Evolutionary conservation across 1,284 basidiomycete genomes (phyloP).

Genomic region (Tylopilus orsonianus): DNA sequence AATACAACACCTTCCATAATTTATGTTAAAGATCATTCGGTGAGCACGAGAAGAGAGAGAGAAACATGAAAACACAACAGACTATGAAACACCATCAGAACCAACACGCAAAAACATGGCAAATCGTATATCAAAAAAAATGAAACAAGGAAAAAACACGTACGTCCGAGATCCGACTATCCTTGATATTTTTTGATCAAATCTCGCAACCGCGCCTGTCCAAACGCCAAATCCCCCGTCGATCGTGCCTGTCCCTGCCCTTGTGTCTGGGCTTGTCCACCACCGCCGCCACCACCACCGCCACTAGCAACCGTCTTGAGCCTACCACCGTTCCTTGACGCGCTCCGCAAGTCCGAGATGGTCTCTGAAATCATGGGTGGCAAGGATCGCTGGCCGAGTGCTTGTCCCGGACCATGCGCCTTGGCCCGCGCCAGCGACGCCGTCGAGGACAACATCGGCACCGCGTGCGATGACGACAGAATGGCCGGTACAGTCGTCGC

Average conservation of each 20-base stretch:
- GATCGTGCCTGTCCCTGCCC: constrained; percentile 19
- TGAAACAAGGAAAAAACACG: neutral
- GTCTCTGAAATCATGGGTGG: constrained; percentile 39
- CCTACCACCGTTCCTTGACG: constrained; percentile 12
- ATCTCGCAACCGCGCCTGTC: constrained; percentile 71
- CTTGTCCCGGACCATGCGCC: constrained; percentile 19
- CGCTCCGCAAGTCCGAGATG: constrained; percentile 20
- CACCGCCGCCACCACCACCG: too few relatives aligned
- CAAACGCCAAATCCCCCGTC: constrained; percentile 59
- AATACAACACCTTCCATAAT: constrained; percentile 13
- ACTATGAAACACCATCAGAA: neutral
- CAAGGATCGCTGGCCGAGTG: constrained; percentile 19
- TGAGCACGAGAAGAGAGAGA: neutral
- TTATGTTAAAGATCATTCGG: neutral
- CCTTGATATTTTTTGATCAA: constrained; percentile 78
- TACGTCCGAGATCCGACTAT: constrained; percentile 1
- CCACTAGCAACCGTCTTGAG: constrained; percentile 23
- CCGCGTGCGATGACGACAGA: constrained; percentile 67
- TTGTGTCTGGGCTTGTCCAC: neutral
- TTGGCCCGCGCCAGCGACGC: constrained; percentile 64
- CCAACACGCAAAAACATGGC: too few relatives aligned
- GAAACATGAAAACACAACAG: neutral
- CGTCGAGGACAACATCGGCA: constrained; percentile 67
- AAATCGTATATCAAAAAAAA: too few relatives aligned
- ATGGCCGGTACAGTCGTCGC: constrained; percentile 57